Base-by-base conservation (phyloP, 306 rosid genomes). In the Nissolia schottii region DNA sequence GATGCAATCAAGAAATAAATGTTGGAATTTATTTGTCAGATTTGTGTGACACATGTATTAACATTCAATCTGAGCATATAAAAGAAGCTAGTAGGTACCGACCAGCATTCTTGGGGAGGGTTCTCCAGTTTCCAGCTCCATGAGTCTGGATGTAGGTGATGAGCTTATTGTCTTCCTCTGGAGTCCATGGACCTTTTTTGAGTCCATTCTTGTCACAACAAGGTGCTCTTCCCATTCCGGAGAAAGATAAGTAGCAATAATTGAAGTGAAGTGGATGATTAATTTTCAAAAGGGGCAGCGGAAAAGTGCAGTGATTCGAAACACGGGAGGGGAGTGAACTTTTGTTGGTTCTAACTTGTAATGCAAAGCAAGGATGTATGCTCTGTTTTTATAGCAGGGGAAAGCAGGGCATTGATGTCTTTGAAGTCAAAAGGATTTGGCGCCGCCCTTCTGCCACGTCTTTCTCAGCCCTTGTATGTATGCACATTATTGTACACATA, bases 121-220 rank as follows among this genome's bases (percentile, higher is more conserved):
- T 67, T 24, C 95, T 75, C 98, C 98, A 94, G 49, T 91, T 89
- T 43, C 97, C 92, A 0, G 96, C 86, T 19, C 98, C 97, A 74
- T 89, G 87, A 69, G 60, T 68, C 12, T 89, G 89, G 40, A 94
- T 82, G 58, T 79, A 82, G 71, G 71, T 74, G 68, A 61, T 43
- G 63, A 93, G 97, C 78, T 78, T 41, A 14, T 53, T 86, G 81
- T 93, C 98, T 80, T 93, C 98, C 73, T 93, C 98, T 0, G 93
- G 80, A 0, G 97, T 93, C 98, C 98, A 93, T 43, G 98, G 97
- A 79, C 98, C 98, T 78, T 86, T 93, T 63, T 91, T 93, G 51
- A 93, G 94, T 4, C 92, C 97, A 77, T 60, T 83, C 35, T 89
- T 91, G 48, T 91, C 96, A 71, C 95, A 94, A 66, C 98, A 94